These are phyloP conservation scores for Micractinium sp. DNA, from an alignment of 139 green algal species.

Conservation along the genomic window DNA sequence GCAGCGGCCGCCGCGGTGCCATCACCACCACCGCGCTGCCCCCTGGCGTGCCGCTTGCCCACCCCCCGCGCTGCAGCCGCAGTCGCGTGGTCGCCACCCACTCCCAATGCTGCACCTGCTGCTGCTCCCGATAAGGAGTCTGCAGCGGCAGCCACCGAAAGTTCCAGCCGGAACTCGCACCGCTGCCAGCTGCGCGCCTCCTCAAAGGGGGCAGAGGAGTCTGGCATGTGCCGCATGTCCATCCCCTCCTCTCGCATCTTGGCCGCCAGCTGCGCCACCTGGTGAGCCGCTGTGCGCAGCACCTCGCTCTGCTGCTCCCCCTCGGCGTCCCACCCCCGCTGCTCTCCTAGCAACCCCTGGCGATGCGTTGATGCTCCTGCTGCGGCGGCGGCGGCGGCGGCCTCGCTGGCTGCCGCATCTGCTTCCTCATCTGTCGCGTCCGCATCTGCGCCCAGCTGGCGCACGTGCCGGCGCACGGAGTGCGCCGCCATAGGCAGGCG, in stretches of 20 bases:
- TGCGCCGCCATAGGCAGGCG: constrained; percentile 1
- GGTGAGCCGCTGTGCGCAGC: neutral
- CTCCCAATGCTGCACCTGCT: neutral
- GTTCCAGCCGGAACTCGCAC: constrained; percentile 20
- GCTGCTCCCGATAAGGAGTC: neutral
- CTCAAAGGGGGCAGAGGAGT: neutral
- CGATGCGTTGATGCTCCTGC: neutral
- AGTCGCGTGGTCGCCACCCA: neutral
- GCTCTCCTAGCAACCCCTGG: neutral
- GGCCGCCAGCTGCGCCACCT: neutral
- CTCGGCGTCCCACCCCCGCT: neutral
- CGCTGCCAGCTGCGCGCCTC: constrained; percentile 6
- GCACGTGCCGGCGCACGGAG: neutral
- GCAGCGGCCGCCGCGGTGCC: neutral
- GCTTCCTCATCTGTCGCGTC: neutral
- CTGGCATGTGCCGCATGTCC: neutral
- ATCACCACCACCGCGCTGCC: neutral
- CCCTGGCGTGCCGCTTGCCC: neutral
- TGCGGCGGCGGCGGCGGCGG: neutral
- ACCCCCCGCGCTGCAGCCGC: neutral
- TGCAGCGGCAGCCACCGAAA: neutral
- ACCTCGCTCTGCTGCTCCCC: constrained; percentile 6
- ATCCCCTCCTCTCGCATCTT: neutral
- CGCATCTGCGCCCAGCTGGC: neutral
- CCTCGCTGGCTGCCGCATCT: neutral